These are phyloP conservation scores for Celoporthe dispersa DNA, from an alignment of 2,329 filamentous ascomycete species.

Conservation along the genomic window DNA sequence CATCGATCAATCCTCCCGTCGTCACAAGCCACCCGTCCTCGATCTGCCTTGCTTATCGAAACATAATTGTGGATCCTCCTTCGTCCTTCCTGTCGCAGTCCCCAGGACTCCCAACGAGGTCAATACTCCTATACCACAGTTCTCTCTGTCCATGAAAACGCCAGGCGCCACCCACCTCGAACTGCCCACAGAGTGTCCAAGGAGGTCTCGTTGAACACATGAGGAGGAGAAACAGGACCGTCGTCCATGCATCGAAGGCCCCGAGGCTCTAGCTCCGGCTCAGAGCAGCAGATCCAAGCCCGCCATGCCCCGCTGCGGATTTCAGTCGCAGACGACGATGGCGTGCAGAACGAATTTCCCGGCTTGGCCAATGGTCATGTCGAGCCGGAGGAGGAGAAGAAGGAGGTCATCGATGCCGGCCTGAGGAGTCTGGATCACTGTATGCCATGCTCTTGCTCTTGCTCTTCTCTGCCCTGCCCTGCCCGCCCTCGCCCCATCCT, in stretches of 20 bases:
- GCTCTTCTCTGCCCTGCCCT: neutral
- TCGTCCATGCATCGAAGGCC: slow-evolving; percentile 35
- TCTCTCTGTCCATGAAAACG: neutral
- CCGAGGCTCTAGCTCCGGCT: slow-evolving; percentile 38
- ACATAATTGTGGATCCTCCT: slow-evolving; percentile 3
- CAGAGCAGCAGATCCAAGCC: slow-evolving; percentile 30
- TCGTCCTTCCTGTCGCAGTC: neutral
- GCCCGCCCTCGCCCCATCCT: slow-evolving; percentile 6
- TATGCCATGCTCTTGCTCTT: slow-evolving; percentile 46
- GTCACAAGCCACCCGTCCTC: neutral
- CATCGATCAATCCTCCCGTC: neutral
- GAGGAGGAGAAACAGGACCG: slow-evolving; percentile 21
- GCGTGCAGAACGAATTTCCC: slow-evolving; percentile 42
- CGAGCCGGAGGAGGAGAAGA: slow-evolving; percentile 30
- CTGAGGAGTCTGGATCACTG: slow-evolving; percentile 81
- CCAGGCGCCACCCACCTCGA: no score
- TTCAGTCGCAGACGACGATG: slow-evolving; percentile 27
- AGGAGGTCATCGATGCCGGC: slow-evolving; percentile 68
- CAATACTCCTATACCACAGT: neutral
- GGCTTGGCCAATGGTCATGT: slow-evolving; percentile 20
- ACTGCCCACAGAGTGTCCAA: neutral
- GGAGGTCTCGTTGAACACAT: slow-evolving; percentile 16
- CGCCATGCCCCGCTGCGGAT: slow-evolving; percentile 24
- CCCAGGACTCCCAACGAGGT: neutral
- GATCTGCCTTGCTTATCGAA: slow-evolving; percentile 3